Evolutionary conservation across 306 rosid species (phyloP), one percentile per base, ranked within the genome.

Genomic region (Cicer yamashitae): DNA sequence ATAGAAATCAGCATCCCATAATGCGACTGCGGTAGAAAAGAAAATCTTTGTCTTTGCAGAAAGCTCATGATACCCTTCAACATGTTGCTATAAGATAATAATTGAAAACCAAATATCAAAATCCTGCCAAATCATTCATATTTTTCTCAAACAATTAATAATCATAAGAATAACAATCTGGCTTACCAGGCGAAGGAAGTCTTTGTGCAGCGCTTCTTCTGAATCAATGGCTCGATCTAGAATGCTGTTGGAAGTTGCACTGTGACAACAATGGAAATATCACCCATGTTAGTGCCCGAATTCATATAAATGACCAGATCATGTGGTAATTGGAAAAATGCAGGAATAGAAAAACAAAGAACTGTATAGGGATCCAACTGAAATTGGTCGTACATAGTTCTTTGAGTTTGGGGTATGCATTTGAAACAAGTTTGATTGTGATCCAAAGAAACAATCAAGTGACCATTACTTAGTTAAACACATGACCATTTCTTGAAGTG

Each of bases 171-270:
- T 70, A 52, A 84, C 7, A 2, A 51, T 92, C 47, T 70, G 34
- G 67, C 82, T 78, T 82, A 85, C 88, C 75, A 85, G 77, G 43
- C 85, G 88, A 70, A 84, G 88, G 78, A 84, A 84, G 73, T 84
- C 88, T 17, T 89, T 84, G 69, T 94, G 99, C 74, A 84, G 92
- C 7, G 90, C 78, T 56, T 94, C 97, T 87, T 94, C 99, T 41
- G 96, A 90, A 82, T 94, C 99, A 81, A 94, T 94, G 64, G 99
- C 99, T 72, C 97, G 90, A 83, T 94, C 99, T 74, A 94, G 86
- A 78, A 94, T 94, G 85, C 99, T 94, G 83, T 90, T 92, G 86
- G 99, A 92, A 81, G 99, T 92, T 67, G 99, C 99, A 82, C 99
- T 94, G 91, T 44, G 43, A 44, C 34, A 59, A 83, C 54, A 73